phyloP scores from a whole-genome alignment of 805 yeast genomes.

The Wickerhamiella domercqiae region DNA sequence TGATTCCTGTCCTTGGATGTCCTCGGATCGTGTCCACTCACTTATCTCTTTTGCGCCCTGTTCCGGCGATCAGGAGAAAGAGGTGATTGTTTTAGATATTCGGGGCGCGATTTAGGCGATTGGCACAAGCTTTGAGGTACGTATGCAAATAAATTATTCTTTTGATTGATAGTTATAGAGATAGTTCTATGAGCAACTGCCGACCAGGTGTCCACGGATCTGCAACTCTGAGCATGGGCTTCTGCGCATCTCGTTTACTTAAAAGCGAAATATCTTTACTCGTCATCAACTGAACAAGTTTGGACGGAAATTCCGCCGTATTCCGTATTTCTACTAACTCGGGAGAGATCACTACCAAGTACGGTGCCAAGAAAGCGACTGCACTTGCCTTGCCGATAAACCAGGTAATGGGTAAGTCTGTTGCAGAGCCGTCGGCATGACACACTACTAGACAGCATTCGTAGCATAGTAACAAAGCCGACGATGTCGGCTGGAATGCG shows the following conservation, averaged over 20 bases:
- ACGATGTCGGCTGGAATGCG: slow-evolving; percentile 38
- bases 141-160: too few relatives aligned
- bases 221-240: slow-evolving; percentile 34
- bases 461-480: slow-evolving; percentile 46
- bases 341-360: slow-evolving; percentile 40
- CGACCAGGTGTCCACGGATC: slow-evolving; percentile 51
- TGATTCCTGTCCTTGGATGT: too few relatives aligned
- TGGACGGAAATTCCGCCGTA: slow-evolving; percentile 22
- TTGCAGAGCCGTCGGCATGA: slow-evolving; percentile 31
- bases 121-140: too few relatives aligned
- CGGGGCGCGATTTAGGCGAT: too few relatives aligned
- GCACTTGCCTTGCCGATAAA: slow-evolving; percentile 24
- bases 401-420: slow-evolving; percentile 29
- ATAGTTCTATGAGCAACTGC: slow-evolving; percentile 38
- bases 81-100: too few relatives aligned
- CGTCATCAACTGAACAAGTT: slow-evolving; percentile 45
- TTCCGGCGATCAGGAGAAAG: too few relatives aligned
- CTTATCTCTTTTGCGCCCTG: too few relatives aligned
- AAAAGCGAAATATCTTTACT: slow-evolving; percentile 47
- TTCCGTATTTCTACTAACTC: slow-evolving; percentile 60
- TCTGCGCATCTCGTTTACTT: slow-evolving; percentile 20
- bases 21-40: too few relatives aligned
- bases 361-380: slow-evolving; percentile 28
- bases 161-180: too few relatives aligned
- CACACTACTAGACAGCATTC: slow-evolving; percentile 55